Evolutionary conservation across 352 stramenopile species (phyloP).

Genomic region (Phytopythium oedochilum): DNA sequence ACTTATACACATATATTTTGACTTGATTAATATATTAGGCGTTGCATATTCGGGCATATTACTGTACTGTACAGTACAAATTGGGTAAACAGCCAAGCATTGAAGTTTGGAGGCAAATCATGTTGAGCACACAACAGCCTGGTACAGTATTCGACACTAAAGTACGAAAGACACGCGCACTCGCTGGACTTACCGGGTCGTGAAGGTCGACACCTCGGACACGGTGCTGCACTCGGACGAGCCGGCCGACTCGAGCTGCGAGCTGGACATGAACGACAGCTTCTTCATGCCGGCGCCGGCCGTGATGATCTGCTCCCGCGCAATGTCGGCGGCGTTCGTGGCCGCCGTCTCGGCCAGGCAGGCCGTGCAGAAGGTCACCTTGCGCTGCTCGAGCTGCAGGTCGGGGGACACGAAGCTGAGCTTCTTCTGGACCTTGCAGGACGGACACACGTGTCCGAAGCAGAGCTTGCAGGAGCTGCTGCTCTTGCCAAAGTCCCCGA

Average conservation of each 20-base stretch:
- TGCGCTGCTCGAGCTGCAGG: slow-evolving; percentile 14
- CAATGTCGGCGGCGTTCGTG: slow-evolving; percentile 15
- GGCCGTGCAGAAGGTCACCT: slow-evolving; percentile 27
- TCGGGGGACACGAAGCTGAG: slow-evolving; percentile 26
- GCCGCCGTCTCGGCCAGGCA: slow-evolving; percentile 23
- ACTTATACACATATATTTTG: no score
- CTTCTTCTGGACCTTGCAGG: slow-evolving; percentile 21
- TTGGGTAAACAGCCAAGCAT: no score
- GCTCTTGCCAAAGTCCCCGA: slow-evolving; percentile 16
- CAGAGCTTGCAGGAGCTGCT: slow-evolving; percentile 19
- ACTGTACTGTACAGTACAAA: no score
- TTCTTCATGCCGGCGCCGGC: not conserved
- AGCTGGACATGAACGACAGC: not conserved
- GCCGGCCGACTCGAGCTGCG: not conserved
- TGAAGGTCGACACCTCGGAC: not conserved
- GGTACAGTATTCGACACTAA: no score
- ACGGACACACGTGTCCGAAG: slow-evolving; percentile 15
- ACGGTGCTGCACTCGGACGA: not conserved
- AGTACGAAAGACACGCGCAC: no score
- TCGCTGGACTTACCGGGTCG: not conserved
- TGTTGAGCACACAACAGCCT: no score
- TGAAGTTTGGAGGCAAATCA: no score
- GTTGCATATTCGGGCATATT: no score
- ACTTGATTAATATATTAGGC: no score
- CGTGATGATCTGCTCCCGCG: slow-evolving; percentile 15